Percentiles rank a stretch among this genome's conserved stretches.
phyloP scores from a whole-genome alignment of 345 rosid genomes.

The Anacardium occidentale region DNA sequence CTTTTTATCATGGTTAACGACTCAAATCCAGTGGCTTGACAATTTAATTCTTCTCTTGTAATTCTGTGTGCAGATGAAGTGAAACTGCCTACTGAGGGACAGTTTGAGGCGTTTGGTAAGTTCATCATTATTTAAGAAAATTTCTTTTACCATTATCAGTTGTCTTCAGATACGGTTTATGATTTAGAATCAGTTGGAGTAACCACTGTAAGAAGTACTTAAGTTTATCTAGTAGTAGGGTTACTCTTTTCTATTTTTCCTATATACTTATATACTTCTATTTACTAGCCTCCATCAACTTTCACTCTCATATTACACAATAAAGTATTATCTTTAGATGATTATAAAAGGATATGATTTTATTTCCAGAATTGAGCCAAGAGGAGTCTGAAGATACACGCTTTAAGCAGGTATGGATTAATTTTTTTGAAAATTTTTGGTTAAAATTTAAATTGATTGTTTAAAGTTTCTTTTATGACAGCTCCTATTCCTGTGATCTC shows the following conservation, averaged over 20 bases:
- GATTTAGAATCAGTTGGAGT: background rate
- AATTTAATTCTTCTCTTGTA: conserved; percentile 1
- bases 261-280: too few relatives aligned
- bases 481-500: background rate
- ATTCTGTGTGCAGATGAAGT: conserved; percentile 46
- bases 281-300: background rate
- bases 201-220: background rate
- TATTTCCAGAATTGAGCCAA: conserved; percentile 61
- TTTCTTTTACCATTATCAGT: background rate
- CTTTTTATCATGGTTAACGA: background rate
- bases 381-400: conserved; percentile 79
- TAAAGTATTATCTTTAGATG: background rate
- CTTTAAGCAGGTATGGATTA: conserved; percentile 68
- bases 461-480: background rate
- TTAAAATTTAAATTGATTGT: background rate
- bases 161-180: background rate
- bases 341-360: conserved; percentile 6
- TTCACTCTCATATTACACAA: background rate
- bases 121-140: background rate
- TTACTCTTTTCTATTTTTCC: background rate
- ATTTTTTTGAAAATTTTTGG: background rate
- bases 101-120: conserved; percentile 74
- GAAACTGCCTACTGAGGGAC: conserved; percentile 66
- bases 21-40: conserved; percentile 13
- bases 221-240: background rate